phyloP scores from a whole-genome alignment of 257 asterid species.

The Petunia secreta region DNA sequence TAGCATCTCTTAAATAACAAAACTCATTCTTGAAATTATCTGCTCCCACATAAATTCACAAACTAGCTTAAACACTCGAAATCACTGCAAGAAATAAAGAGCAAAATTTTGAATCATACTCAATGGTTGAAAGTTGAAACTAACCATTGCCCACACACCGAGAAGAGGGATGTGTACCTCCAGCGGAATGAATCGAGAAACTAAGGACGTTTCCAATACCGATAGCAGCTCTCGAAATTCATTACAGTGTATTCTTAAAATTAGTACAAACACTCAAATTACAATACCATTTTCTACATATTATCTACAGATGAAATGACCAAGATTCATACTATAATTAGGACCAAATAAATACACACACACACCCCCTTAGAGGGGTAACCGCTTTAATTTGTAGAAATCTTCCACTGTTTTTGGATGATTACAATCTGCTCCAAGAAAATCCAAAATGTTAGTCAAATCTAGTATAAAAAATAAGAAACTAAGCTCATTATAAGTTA shows the following conservation, averaged over 20 bases:
- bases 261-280: neutral
- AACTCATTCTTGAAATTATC: neutral
- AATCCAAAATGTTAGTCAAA: slow-evolving; percentile 9
- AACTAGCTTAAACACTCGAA: slow-evolving; percentile 51
- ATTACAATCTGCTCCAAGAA: slow-evolving; percentile 54
- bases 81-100: slow-evolving; percentile 58
- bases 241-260: neutral
- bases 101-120: slow-evolving; percentile 39
- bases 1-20: slow-evolving; percentile 56
- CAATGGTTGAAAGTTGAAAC: slow-evolving; percentile 61
- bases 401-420: slow-evolving; percentile 83
- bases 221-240: too few relatives aligned
- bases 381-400: slow-evolving; percentile 46
- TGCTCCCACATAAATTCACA: neutral
- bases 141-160: neutral
- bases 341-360: slow-evolving; percentile 2
- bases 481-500: neutral
- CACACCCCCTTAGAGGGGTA: slow-evolving; percentile 48
- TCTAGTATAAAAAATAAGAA: neutral
- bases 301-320: neutral
- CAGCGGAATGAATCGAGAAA: too few relatives aligned
- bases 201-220: too few relatives aligned
- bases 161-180: neutral
- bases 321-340: neutral
- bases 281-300: neutral